Evolutionary conservation across 139 green algal species (phyloP).

Genomic region (Zygnema cylindricum): DNA sequence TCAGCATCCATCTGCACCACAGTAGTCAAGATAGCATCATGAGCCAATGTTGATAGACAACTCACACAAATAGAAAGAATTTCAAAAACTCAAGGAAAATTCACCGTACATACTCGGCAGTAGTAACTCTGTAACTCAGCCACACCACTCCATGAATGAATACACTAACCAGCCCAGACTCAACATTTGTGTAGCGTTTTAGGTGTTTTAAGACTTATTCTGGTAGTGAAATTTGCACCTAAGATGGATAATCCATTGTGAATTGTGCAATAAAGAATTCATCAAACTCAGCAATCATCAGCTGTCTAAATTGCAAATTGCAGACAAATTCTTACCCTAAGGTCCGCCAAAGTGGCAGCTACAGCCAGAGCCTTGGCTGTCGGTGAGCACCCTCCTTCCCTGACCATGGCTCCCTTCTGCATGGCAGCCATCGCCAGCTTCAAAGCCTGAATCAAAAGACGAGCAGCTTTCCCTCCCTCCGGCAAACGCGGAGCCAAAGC

Average conservation of each 20-base stretch:
- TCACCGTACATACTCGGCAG: too few relatives aligned
- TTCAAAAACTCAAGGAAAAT: too few relatives aligned
- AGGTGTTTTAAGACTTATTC: not conserved
- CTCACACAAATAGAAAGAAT: too few relatives aligned
- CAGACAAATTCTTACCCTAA: constrained; percentile 50
- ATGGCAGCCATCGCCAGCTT: constrained; percentile 69
- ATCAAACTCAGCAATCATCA: not conserved
- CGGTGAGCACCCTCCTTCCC: constrained; percentile 22
- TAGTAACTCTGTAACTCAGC: too few relatives aligned
- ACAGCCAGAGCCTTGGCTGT: constrained; percentile 65
- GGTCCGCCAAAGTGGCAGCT: constrained; percentile 74
- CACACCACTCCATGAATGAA: too few relatives aligned
- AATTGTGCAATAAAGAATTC: constrained; percentile 4
- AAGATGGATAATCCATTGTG: not conserved
- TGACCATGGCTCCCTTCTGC: constrained; percentile 31
- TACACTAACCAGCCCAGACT: too few relatives aligned
- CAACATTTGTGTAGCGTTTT: too few relatives aligned
- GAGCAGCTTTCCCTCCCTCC: not conserved
- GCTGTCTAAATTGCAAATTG: too few relatives aligned
- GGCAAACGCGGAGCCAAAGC: constrained; percentile 28
- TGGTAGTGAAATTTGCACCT: not conserved
- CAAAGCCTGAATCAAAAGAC: constrained; percentile 70
- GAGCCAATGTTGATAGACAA: too few relatives aligned
- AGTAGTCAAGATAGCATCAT: too few relatives aligned
- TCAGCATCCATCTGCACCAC: constrained; percentile 78